phyloP scores from a whole-genome alignment of 2,329 filamentous ascomycete species.

The Chaetomium globosum region DNA sequence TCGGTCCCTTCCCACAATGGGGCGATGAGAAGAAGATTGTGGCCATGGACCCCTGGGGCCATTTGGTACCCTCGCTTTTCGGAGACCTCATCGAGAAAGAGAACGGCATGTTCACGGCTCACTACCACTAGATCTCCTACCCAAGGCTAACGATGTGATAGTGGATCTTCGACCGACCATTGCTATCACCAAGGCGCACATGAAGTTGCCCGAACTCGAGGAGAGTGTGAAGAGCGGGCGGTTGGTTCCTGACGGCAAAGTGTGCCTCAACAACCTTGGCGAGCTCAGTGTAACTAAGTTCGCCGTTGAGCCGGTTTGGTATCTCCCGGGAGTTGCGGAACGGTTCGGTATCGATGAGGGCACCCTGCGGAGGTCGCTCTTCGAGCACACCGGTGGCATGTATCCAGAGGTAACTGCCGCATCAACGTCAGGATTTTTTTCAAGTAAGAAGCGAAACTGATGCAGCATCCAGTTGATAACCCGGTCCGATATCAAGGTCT shows the following conservation, averaged over 20 bases:
- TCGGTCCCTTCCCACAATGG: constrained; percentile 91
- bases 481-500: constrained; percentile 89
- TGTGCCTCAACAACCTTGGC: constrained; percentile 81
- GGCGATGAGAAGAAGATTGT: constrained; percentile 90
- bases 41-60: constrained; percentile 93
- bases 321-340: constrained; percentile 83
- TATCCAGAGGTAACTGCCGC: constrained; percentile 71
- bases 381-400: constrained; percentile 93
- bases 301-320: constrained; percentile 93
- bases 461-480: constrained; percentile 69
- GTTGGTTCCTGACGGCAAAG: constrained; percentile 79
- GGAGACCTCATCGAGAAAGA: constrained; percentile 77
- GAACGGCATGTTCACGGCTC: constrained; percentile 52
- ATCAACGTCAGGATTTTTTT: not conserved
- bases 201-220: constrained; percentile 94
- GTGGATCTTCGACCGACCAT: constrained; percentile 89
- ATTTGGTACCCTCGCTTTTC: constrained; percentile 82
- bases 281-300: constrained; percentile 95
- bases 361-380: constrained; percentile 79
- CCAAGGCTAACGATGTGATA: constrained; percentile 36
- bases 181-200: constrained; percentile 87
- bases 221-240: constrained; percentile 81
- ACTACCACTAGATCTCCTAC: not conserved
- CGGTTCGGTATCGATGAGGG: constrained; percentile 94
- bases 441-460: constrained; percentile 26